These are phyloP conservation scores for Phanerodontia chrysosporium DNA, from an alignment of 768 basidiomycete species.

Conservation along the genomic window DNA sequence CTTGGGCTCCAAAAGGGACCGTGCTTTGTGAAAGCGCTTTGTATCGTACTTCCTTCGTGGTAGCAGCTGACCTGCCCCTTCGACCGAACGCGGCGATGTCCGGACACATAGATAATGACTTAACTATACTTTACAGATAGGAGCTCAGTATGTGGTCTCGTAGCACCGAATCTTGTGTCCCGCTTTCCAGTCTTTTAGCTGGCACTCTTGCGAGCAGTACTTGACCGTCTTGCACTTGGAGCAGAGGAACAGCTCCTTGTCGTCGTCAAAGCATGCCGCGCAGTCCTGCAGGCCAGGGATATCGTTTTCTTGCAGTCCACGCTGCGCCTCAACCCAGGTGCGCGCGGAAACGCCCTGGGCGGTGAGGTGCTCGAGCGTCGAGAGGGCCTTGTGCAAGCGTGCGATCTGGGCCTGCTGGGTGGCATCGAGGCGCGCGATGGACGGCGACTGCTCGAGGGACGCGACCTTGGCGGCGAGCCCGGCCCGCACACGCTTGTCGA, in stretches of 20 bases:
- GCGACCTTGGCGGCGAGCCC: background rate
- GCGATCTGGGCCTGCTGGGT: background rate
- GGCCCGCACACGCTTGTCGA: background rate
- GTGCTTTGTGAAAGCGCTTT: too few species aligned
- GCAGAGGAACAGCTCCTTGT: background rate
- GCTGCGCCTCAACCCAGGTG: background rate
- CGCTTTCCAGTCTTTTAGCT: background rate
- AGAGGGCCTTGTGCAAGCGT: background rate
- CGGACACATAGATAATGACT: background rate
- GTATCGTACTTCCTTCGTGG: too few species aligned
- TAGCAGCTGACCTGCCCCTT: too few species aligned
- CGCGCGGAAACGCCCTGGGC: background rate
- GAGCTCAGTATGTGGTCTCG: background rate
- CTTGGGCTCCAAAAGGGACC: too few species aligned
- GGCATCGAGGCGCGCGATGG: background rate
- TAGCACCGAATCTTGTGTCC: constrained; percentile 4
- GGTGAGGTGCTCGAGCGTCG: background rate
- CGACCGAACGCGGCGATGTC: too few species aligned
- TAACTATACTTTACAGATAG: background rate
- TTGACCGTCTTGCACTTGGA: constrained; percentile 8
- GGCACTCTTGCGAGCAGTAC: background rate
- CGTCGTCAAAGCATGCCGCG: background rate
- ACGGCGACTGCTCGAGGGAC: background rate
- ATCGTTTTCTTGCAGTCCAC: background rate
- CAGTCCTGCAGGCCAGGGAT: background rate